phyloP scores from a whole-genome alignment of 805 yeast genomes.

The Candida koratica region DNA sequence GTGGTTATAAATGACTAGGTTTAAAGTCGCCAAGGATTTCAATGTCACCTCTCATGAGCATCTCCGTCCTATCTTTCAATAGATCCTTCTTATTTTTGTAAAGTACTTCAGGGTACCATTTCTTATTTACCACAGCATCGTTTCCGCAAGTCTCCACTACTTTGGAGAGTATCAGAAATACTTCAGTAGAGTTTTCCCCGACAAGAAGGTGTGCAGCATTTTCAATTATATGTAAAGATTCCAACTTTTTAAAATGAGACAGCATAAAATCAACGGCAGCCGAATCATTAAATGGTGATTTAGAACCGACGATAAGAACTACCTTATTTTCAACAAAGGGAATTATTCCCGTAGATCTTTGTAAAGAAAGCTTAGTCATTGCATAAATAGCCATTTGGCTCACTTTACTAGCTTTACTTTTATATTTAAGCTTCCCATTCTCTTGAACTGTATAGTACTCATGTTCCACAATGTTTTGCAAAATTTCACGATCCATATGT shows the following conservation, averaged over 20 bases:
- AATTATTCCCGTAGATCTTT: constrained; percentile 31
- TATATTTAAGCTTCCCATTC: constrained; percentile 8
- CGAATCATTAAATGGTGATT: constrained; percentile 55
- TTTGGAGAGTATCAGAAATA: constrained; percentile 19
- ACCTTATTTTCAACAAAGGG: constrained; percentile 42
- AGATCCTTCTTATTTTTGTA: constrained; percentile 14
- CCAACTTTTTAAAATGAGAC: constrained; percentile 7
- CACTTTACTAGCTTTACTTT: constrained; percentile 27
- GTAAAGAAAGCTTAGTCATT: constrained; percentile 33
- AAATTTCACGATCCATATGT: constrained; percentile 43
- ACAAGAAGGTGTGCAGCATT: constrained; percentile 52
- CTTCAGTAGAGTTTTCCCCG: constrained; percentile 48
- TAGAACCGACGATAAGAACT: constrained; percentile 46
- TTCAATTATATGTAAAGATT: constrained; percentile 23
- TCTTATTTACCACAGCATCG: constrained; percentile 17
- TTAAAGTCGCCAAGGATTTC: not conserved
- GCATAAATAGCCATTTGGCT: constrained; percentile 51
- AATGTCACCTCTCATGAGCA: constrained; percentile 6
- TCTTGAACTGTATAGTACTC: constrained; percentile 26
- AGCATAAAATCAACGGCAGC: constrained; percentile 29
- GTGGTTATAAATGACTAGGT: constrained; percentile 4
- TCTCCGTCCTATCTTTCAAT: constrained; percentile 4
- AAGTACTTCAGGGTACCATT: constrained; percentile 21
- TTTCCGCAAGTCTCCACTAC: constrained; percentile 18
- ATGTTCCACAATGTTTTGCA: constrained; percentile 41